Conservation (phyloP, 1,284 basidiomycete species). For the Sporisorium sorghi region DNA sequence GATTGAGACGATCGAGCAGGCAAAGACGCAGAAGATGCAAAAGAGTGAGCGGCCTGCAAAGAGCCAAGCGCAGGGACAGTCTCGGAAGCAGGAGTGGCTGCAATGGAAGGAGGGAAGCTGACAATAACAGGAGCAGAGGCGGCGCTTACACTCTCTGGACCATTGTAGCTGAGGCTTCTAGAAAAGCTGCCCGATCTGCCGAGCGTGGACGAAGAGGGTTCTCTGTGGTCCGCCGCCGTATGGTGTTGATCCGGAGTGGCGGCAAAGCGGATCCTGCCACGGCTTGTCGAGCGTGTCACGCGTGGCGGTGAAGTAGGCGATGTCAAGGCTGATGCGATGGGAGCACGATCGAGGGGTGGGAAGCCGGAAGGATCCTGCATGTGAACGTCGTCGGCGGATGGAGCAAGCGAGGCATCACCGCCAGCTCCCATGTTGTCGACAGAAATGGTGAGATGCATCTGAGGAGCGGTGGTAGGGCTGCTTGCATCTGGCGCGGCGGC, state of each 20-base stretch:
- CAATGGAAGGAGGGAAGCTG: constrained; percentile 41
- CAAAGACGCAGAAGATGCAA: constrained; percentile 14
- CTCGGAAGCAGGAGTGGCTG: constrained; percentile 18
- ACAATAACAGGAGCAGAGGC: constrained; percentile 38
- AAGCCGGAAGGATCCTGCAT: constrained; percentile 45
- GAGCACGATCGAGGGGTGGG: constrained; percentile 43
- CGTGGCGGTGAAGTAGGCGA: constrained; percentile 27
- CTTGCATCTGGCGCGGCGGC: neutral
- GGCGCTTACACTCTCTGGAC: constrained; percentile 45
- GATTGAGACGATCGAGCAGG: neutral
- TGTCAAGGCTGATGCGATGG: constrained; percentile 26
- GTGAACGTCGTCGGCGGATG: constrained; percentile 23
- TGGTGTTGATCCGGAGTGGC: neutral
- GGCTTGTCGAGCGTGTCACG: constrained; percentile 26
- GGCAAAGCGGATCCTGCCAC: constrained; percentile 39
- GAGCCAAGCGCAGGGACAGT: constrained; percentile 4
- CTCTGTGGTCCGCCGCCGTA: neutral
- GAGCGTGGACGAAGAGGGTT: constrained; percentile 13
- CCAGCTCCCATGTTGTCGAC: constrained; percentile 57
- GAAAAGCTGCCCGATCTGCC: constrained; percentile 53
- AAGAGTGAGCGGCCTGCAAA: constrained; percentile 15
- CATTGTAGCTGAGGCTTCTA: constrained; percentile 50
- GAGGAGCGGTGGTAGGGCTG: constrained; percentile 3
- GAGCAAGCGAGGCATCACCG: constrained; percentile 34
- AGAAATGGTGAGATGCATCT: constrained; percentile 42